Evolutionary conservation across 805 yeast species (phyloP).

Genomic region (Candida yuanshanica): DNA sequence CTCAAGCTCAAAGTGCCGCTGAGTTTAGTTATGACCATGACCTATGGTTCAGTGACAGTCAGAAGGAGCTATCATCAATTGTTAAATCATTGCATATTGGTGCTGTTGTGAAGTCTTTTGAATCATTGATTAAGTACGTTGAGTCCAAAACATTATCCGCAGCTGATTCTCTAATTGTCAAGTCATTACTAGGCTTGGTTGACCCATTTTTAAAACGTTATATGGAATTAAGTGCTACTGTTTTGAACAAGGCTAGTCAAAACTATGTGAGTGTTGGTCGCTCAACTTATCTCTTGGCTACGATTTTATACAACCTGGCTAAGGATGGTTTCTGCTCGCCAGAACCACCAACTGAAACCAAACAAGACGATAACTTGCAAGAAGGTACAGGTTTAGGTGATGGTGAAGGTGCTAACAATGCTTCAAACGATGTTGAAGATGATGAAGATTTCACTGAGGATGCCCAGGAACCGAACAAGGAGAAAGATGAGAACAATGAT

Average conservation of each 20-base stretch:
- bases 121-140: conserved; percentile 30
- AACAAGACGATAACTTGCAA: conserved; percentile 58
- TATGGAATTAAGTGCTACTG: conserved; percentile 36
- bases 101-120: conserved; percentile 31
- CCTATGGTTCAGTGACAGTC: conserved; percentile 57
- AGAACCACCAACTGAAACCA: conserved; percentile 59
- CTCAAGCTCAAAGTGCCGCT: conserved; percentile 9
- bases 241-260: conserved; percentile 38
- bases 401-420: conserved; percentile 81
- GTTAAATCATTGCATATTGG: conserved; percentile 38
- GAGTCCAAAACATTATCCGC: conserved; percentile 32
- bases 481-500: conserved; percentile 60
- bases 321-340: conserved; percentile 92
- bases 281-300: conserved; percentile 55
- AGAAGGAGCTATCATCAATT: conserved; percentile 37
- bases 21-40: conserved; percentile 46
- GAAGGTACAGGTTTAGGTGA: conserved; percentile 94
- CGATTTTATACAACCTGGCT: conserved; percentile 54
- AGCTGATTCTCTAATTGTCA: conserved; percentile 31
- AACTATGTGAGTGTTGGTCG: conserved; percentile 52
- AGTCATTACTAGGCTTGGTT: conserved; percentile 49
- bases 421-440: conserved; percentile 81
- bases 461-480: conserved; percentile 69
- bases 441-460: conserved; percentile 78
- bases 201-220: conserved; percentile 64